Conservation (phyloP, 2,329 filamentous ascomycete species). For the Ophiocordyceps camponoti-saundersi region DNA sequence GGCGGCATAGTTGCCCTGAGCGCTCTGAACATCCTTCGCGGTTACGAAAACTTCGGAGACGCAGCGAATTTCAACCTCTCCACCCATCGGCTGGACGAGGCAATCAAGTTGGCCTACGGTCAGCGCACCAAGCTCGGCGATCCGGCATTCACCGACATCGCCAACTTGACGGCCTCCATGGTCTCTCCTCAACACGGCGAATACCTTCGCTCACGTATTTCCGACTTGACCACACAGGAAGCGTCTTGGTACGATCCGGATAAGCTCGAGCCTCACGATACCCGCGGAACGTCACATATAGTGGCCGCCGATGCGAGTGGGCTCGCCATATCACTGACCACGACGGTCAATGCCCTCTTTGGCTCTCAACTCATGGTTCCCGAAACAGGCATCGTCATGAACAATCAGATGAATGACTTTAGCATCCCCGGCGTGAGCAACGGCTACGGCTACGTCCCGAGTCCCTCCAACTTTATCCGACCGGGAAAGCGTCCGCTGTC, state of each 20-base stretch:
- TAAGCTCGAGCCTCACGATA: conserved; percentile 32
- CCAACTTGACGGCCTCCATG: conserved; percentile 43
- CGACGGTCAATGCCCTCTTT: conserved; percentile 68
- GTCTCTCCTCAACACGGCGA: conserved; percentile 47
- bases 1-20: conserved; percentile 56
- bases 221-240: conserved; percentile 19
- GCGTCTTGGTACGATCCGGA: conserved; percentile 26
- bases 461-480: conserved; percentile 55
- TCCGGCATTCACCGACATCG: conserved; percentile 49
- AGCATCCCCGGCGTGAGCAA: conserved; percentile 56
- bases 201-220: conserved; percentile 28
- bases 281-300: conserved; percentile 52
- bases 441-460: conserved; percentile 62
- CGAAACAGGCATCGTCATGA: conserved; percentile 66
- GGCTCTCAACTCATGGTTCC: conserved; percentile 61
- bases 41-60: conserved; percentile 49
- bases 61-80: conserved; percentile 37
- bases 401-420: conserved; percentile 53
- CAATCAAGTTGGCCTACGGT: conserved; percentile 68
- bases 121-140: conserved; percentile 59
- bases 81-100: conserved; percentile 69
- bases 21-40: conserved; percentile 58
- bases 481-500: conserved; percentile 66
- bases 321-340: conserved; percentile 59
- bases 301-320: conserved; percentile 53